phyloP scores from a whole-genome alignment of 768 basidiomycete species.

The Leucocoprinus sp. region DNA sequence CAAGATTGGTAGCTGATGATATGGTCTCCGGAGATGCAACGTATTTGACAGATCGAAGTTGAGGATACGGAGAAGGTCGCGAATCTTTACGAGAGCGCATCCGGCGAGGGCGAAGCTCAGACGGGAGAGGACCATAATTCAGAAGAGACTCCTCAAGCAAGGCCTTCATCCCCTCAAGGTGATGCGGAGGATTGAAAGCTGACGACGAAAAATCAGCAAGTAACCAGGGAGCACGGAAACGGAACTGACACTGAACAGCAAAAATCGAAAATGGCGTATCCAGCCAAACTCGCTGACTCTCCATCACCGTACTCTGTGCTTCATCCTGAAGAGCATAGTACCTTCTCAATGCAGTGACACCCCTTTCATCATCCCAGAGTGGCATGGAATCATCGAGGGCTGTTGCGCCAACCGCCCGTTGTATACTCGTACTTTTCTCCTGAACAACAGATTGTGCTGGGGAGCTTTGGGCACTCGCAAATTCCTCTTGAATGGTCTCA shows the following conservation, averaged over 20 bases:
- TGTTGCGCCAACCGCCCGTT: too few relatives aligned
- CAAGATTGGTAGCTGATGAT: background rate
- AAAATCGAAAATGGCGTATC: conserved; percentile 73
- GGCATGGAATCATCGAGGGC: conserved; percentile 23
- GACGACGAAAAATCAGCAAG: conserved; percentile 11
- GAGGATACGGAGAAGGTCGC: conserved; percentile 67
- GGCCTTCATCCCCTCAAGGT: conserved; percentile 62
- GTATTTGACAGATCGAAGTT: conserved; percentile 35
- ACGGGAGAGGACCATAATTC: conserved; percentile 66
- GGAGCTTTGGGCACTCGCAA: conserved; percentile 23
- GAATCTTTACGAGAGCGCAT: conserved; percentile 62
- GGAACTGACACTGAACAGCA: conserved; percentile 60
- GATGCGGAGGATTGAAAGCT: conserved; percentile 67
- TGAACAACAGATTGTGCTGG: conserved; percentile 22
- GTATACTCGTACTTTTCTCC: conserved; percentile 29
- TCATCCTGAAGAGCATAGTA: conserved; percentile 67
- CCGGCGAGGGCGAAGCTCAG: conserved; percentile 56
- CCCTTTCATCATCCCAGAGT: conserved; percentile 63
- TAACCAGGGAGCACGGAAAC: background rate
- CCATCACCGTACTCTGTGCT: conserved; percentile 53
- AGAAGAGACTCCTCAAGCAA: conserved; percentile 66
- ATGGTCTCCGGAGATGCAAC: conserved; percentile 29
- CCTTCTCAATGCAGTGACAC: conserved; percentile 52
- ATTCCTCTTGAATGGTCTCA: conserved; percentile 75
- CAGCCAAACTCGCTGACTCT: conserved; percentile 56